Evolutionary conservation across 139 green algal genomes (phyloP).

Genomic region (Mychonastes homosphaera): DNA sequence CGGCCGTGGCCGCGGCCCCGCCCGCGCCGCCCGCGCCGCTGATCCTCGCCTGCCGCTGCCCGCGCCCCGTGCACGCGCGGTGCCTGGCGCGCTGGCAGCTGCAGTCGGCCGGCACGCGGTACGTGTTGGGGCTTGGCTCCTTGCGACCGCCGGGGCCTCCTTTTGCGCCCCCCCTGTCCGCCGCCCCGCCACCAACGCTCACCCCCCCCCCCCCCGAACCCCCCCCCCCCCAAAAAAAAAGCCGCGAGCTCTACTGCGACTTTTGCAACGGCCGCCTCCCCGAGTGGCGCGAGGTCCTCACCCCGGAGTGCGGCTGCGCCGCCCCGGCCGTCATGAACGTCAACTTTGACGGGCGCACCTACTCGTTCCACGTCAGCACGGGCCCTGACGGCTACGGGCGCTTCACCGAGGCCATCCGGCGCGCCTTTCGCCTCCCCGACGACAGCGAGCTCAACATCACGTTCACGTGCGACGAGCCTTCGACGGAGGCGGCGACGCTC

Average conservation of each 20-base stretch:
- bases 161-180: no score
- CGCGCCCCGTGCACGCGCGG: slow-evolving; percentile 16
- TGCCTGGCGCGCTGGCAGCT: slow-evolving; percentile 42
- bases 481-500: no score
- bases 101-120: slow-evolving; percentile 26
- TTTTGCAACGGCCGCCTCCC: slow-evolving; percentile 68
- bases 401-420: slow-evolving; percentile 72
- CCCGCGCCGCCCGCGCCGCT: slow-evolving; percentile 6
- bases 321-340: slow-evolving; percentile 84
- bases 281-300: slow-evolving; percentile 66
- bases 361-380: slow-evolving; percentile 31
- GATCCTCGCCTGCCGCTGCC: slow-evolving; percentile 19
- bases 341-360: slow-evolving; percentile 72
- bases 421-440: slow-evolving; percentile 65
- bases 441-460: slow-evolving; percentile 86
- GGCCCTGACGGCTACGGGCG: slow-evolving; percentile 56
- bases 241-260: slow-evolving; percentile 73
- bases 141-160: no score
- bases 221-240: no score
- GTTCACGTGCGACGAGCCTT: slow-evolving; percentile 88
- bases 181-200: no score
- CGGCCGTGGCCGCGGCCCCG: no score
- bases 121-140: neutral
- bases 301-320: slow-evolving; percentile 31
- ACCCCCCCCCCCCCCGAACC: neutral